Conservation (phyloP, 352 stramenopile species). For the Sclerospora graminicola region DNA sequence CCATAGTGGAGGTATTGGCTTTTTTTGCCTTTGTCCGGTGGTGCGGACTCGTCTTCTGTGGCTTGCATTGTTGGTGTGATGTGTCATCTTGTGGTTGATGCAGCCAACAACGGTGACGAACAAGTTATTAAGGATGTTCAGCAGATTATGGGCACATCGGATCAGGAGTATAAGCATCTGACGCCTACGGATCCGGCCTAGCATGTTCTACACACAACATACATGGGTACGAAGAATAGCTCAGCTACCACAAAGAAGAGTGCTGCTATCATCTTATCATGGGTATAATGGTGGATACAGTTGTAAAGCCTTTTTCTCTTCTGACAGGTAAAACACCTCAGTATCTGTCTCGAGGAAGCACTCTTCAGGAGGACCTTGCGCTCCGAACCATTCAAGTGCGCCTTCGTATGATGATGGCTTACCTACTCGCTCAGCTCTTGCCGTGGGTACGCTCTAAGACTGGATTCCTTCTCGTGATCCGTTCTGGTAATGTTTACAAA, state of each 20-base stretch:
- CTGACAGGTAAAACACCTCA: constrained; percentile 86
- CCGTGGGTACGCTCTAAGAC: constrained; percentile 91
- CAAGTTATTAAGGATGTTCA: constrained; percentile 83
- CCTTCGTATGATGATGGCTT: constrained; percentile 97
- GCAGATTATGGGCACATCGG: constrained; percentile 59
- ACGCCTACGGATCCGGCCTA: constrained; percentile 86
- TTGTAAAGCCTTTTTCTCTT: constrained; percentile 66
- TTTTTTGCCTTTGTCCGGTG: constrained; percentile 96
- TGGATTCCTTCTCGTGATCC: constrained; percentile 97
- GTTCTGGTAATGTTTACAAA: constrained; percentile 97
- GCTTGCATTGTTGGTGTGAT: constrained; percentile 97
- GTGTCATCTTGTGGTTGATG: constrained; percentile 90
- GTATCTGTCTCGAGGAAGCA: constrained; percentile 86
- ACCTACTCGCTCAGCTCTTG: constrained; percentile 96
- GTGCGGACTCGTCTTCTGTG: constrained; percentile 94
- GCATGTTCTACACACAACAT: constrained; percentile 93
- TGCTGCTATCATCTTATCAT: constrained; percentile 91
- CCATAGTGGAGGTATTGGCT: constrained; percentile 74
- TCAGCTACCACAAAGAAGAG: constrained; percentile 86
- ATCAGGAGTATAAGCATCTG: constrained; percentile 40
- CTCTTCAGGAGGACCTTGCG: constrained; percentile 90
- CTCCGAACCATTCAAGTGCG: constrained; percentile 98
- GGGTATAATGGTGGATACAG: constrained; percentile 86
- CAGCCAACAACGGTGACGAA: constrained; percentile 67
- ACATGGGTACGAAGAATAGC: constrained; percentile 97